phyloP scores from a whole-genome alignment of 2,329 filamentous ascomycete genomes.

The Cladosporium austrohemisphaericum region DNA sequence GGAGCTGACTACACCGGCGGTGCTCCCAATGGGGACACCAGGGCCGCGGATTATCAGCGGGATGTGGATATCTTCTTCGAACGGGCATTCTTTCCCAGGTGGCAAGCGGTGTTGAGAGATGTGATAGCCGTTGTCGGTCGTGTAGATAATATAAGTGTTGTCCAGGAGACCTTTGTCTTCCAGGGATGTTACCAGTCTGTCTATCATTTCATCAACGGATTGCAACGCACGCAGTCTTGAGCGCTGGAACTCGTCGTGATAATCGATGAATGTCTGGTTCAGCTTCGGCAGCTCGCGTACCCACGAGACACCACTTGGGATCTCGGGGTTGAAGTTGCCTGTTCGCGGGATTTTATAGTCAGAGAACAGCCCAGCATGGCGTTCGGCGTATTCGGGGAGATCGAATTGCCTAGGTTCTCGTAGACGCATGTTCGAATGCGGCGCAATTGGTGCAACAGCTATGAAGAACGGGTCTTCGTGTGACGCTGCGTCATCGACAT shows the following conservation, averaged over 20 bases:
- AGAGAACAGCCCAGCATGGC: slow-evolving; percentile 61
- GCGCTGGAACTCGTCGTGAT: slow-evolving; percentile 53
- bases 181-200: slow-evolving; percentile 42
- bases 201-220: slow-evolving; percentile 54
- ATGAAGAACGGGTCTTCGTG: slow-evolving; percentile 63
- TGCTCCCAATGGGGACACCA: slow-evolving; percentile 28
- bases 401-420: slow-evolving; percentile 4
- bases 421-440: slow-evolving; percentile 44
- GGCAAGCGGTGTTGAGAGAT: slow-evolving; percentile 37
- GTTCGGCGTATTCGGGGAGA: slow-evolving; percentile 39
- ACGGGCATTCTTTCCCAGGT: slow-evolving; percentile 37
- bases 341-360: slow-evolving; percentile 59
- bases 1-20: slow-evolving; percentile 32
- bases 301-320: slow-evolving; percentile 47
- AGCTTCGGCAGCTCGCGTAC: slow-evolving; percentile 42
- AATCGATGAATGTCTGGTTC: slow-evolving; percentile 47
- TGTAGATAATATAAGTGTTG: slow-evolving; percentile 44
- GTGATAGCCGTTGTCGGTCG: slow-evolving; percentile 40
- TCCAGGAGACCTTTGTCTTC: slow-evolving; percentile 43
- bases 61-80: slow-evolving; percentile 38
- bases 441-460: slow-evolving; percentile 61
- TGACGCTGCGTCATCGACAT: slow-evolving; percentile 58
- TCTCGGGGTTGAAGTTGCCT: slow-evolving; percentile 60
- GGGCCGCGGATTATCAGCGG: slow-evolving; percentile 39
- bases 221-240: slow-evolving; percentile 49